These are phyloP conservation scores for Aaosphaeria pasadenensis DNA, from an alignment of 2,329 filamentous ascomycete species.

Conservation along the genomic window DNA sequence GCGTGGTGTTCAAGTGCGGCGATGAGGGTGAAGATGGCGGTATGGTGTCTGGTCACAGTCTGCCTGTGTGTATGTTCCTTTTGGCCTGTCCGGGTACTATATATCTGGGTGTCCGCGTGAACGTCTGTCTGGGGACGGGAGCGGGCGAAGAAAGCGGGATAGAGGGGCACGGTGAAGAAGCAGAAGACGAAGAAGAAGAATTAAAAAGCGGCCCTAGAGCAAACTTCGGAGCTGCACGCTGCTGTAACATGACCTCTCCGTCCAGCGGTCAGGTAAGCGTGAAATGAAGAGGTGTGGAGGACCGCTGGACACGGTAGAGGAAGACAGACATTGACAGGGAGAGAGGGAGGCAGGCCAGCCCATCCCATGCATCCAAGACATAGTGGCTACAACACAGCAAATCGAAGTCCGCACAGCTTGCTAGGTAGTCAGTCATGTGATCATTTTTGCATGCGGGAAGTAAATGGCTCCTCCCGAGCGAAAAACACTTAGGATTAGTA, in stretches of 20 bases:
- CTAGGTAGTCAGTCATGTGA: constrained; percentile 22
- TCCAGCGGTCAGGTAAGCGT: constrained; percentile 34
- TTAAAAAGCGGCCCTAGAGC: constrained; percentile 10
- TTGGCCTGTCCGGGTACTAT: too few relatives aligned
- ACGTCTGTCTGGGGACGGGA: not conserved
- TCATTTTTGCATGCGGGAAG: constrained; percentile 16
- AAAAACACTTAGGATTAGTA: constrained; percentile 28
- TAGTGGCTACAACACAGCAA: constrained; percentile 5
- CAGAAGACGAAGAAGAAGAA: constrained; percentile 9
- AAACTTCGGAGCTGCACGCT: constrained; percentile 15
- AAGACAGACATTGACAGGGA: not conserved
- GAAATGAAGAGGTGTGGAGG: constrained; percentile 29
- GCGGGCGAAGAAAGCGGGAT: constrained; percentile 1
- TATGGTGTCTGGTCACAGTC: not conserved
- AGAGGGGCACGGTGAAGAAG: constrained; percentile 29
- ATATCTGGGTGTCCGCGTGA: too few relatives aligned
- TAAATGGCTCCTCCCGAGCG: constrained; percentile 31
- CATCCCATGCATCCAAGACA: constrained; percentile 10
- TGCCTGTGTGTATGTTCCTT: too few relatives aligned
- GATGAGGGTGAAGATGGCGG: not conserved
- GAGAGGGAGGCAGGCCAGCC: not conserved
- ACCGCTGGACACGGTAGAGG: constrained; percentile 20
- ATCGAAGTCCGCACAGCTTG: not conserved
- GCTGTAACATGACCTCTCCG: constrained; percentile 25
- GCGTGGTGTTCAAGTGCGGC: not conserved